These are phyloP conservation scores for Leccinellum luteum DNA, from an alignment of 768 basidiomycete species.

Conservation along the genomic window DNA sequence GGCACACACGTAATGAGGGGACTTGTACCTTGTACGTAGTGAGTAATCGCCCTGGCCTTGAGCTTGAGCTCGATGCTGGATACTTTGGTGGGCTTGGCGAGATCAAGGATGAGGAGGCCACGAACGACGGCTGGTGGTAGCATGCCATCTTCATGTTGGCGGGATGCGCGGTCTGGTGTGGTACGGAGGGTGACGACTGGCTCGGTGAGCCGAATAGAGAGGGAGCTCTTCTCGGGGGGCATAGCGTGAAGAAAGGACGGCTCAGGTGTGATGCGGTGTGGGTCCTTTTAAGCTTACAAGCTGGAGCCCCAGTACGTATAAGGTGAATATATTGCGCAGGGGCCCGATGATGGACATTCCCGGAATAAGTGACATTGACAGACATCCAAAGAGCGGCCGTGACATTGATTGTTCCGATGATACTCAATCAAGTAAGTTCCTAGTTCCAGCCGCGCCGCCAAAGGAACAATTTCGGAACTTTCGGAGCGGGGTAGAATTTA, in stretches of 20 bases:
- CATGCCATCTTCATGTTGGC: slow-evolving; percentile 26
- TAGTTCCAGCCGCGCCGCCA: slow-evolving; percentile 9
- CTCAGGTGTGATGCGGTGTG: neutral
- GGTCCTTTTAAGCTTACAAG: slow-evolving; percentile 3
- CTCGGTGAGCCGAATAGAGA: slow-evolving; percentile 65
- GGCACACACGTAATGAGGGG: neutral
- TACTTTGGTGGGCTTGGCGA: slow-evolving; percentile 80
- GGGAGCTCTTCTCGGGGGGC: slow-evolving; percentile 37
- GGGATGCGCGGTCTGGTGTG: slow-evolving; percentile 33
- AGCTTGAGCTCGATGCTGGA: slow-evolving; percentile 82
- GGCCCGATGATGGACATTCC: neutral
- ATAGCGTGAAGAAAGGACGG: slow-evolving; percentile 2
- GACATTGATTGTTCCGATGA: neutral
- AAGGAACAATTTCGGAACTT: neutral
- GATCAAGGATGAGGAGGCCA: slow-evolving; percentile 59
- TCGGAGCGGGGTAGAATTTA: neutral
- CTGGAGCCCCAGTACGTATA: neutral
- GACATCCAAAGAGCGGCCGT: neutral
- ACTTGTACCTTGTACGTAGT: slow-evolving; percentile 82
- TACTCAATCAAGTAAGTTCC: no score
- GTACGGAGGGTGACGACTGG: slow-evolving; percentile 67
- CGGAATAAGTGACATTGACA: neutral
- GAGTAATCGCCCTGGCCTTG: slow-evolving; percentile 63
- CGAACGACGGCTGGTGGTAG: slow-evolving; percentile 63
- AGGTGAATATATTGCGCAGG: neutral